These are phyloP conservation scores for Penicillium sp. DNA, from an alignment of 2,329 filamentous ascomycete species.

Conservation along the genomic window DNA sequence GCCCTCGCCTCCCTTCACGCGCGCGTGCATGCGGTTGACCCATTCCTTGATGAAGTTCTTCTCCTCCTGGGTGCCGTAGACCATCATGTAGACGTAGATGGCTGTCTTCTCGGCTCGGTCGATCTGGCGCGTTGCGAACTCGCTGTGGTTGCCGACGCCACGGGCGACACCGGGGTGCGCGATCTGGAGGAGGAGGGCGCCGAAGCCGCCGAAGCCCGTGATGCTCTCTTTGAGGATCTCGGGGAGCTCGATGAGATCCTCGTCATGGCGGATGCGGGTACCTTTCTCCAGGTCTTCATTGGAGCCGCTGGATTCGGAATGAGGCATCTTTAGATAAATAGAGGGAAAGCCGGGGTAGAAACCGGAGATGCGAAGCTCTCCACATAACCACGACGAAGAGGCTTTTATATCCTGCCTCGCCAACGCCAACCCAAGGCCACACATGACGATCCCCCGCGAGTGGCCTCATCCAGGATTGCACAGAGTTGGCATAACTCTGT, in stretches of 20 bases:
- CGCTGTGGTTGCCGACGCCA: slow-evolving; percentile 15
- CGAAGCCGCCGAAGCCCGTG: slow-evolving; percentile 1
- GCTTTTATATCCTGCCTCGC: too few relatives aligned
- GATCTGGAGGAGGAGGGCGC: slow-evolving; percentile 16
- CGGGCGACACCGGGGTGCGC: slow-evolving; percentile 15
- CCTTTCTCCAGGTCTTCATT: too few relatives aligned
- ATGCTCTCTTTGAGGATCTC: slow-evolving; percentile 8
- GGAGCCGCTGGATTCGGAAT: too few relatives aligned
- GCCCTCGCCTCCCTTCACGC: slow-evolving; percentile 3
- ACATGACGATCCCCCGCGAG: too few relatives aligned
- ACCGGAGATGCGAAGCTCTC: too few relatives aligned
- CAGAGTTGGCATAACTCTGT: too few relatives aligned
- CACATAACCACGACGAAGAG: too few relatives aligned
- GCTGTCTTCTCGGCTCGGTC: slow-evolving; percentile 6
- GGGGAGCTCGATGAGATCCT: not conserved
- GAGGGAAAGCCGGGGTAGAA: too few relatives aligned
- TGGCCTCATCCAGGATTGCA: too few relatives aligned
- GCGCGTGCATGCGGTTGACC: slow-evolving; percentile 7
- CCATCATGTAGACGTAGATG: slow-evolving; percentile 16
- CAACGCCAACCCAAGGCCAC: too few relatives aligned
- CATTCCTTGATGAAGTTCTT: slow-evolving; percentile 4
- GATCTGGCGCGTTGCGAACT: slow-evolving; percentile 11
- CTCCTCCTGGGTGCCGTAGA: slow-evolving; percentile 9
- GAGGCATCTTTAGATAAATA: too few relatives aligned
- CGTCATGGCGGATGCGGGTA: too few relatives aligned